Evolutionary conservation across 176 grass and related monocot genomes (phyloP).

Genomic region (Juncus effusus): DNA sequence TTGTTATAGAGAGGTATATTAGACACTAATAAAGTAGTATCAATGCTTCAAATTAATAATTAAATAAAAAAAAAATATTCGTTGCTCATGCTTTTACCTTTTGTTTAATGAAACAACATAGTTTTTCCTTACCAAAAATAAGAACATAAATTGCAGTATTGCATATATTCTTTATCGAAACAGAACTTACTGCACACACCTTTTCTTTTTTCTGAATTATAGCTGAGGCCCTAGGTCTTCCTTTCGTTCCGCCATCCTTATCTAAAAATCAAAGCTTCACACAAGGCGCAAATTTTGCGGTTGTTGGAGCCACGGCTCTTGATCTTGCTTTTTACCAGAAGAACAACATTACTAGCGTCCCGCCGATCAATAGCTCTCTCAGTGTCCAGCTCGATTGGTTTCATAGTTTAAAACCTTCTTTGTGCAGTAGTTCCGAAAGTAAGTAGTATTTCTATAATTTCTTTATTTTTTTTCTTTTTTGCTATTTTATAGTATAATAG

Average conservation of each 20-base stretch:
- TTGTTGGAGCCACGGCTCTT: conserved; percentile 48
- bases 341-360: conserved; percentile 34
- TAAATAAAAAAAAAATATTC: too few relatives aligned
- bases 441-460: not conserved
- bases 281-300: conserved; percentile 56
- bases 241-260: conserved; percentile 42
- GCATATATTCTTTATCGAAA: too few relatives aligned
- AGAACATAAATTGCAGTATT: too few relatives aligned
- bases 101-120: too few relatives aligned
- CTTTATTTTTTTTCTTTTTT: not conserved
- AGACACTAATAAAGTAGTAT: too few relatives aligned
- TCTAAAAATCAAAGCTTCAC: conserved; percentile 11
- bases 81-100: too few relatives aligned
- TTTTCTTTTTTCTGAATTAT: not conserved
- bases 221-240: conserved; percentile 52
- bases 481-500: not conserved
- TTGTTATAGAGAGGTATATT: too few relatives aligned
- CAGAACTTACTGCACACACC: too few relatives aligned
- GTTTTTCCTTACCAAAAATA: too few relatives aligned
- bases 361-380: conserved; percentile 50
- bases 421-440: conserved; percentile 13
- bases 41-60: too few relatives aligned
- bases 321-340: conserved; percentile 44
- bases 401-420: conserved; percentile 8
- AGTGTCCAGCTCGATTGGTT: conserved; percentile 54